Percentiles rank a stretch among this genome's conserved stretches.
These are phyloP conservation scores for Zizania latifolia DNA, from an alignment of 176 grass and related monocot genomes.

Conservation along the genomic window DNA sequence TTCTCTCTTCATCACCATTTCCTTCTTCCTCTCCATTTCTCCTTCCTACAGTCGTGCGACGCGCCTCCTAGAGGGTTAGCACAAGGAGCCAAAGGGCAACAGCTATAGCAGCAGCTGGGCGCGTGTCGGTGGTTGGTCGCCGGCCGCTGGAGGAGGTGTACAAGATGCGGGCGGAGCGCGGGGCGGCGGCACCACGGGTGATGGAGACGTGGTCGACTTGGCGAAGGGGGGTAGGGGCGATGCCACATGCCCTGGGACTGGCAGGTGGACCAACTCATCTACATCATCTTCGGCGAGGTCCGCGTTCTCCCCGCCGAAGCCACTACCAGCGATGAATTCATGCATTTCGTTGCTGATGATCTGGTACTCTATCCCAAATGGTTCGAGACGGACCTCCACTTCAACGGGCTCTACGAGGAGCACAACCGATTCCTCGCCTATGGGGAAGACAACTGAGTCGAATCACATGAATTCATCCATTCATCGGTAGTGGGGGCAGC, in stretches of 20 bases:
- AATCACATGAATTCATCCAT: background rate
- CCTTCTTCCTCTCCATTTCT: too few relatives aligned
- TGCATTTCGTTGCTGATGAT: slow-evolving; percentile 89
- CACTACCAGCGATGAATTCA: slow-evolving; percentile 64
- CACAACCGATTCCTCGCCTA: slow-evolving; percentile 79
- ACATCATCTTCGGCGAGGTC: slow-evolving; percentile 82
- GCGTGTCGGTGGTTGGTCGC: background rate
- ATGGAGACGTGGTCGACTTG: slow-evolving; percentile 68
- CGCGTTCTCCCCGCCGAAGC: slow-evolving; percentile 67
- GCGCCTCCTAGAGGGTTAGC: background rate
- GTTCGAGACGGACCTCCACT: slow-evolving; percentile 89
- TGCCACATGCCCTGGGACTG: slow-evolving; percentile 84
- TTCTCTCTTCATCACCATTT: too few relatives aligned
- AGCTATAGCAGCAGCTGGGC: background rate
- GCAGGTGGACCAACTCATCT: slow-evolving; percentile 94
- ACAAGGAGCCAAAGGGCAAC: background rate
- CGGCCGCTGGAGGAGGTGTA: slow-evolving; percentile 67
- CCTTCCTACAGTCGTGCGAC: background rate
- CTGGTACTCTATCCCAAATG: slow-evolving; percentile 84
- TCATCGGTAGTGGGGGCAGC: too few relatives aligned
- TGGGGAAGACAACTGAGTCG: slow-evolving; percentile 53
- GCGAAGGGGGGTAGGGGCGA: slow-evolving; percentile 66
- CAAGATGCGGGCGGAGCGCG: slow-evolving; percentile 78
- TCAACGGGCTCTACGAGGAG: slow-evolving; percentile 87
- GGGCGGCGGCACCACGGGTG: slow-evolving; percentile 50